Evolutionary conservation across 352 stramenopile species (phyloP), one percentile per base, ranked within the genome.

Genomic region (Thraustotheca clavata): DNA sequence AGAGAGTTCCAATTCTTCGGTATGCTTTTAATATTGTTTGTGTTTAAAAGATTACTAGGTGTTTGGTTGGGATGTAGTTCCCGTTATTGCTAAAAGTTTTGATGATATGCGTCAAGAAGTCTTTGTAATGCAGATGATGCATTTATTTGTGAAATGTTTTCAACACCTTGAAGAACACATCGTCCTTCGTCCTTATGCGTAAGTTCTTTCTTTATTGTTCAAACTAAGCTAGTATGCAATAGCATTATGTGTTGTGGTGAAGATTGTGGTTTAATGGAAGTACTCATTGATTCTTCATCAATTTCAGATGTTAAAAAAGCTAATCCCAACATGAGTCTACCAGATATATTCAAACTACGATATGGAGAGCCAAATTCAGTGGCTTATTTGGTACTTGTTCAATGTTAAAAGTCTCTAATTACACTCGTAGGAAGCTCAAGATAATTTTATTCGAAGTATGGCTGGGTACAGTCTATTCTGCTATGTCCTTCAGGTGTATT

Each of bases 21-120:
- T 87, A 47, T 24, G 4, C 39, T 47, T 20, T 43, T 20, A 20
- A 43, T 20, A 20, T 47, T 47, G 39, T 27, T 47, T n/a, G 39
- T 47, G 39, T 24, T 2, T 4, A 27, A 24, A 24, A 4, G 22
- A 4, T 24, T 18, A 20, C 35, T 72, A 74, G 2, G 79, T 76
- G 39, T 72, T 83, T 9, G 88, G 85, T 18, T 98, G 87, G 86
- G 81, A 95, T 47, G 69, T 98, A 24, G 69, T 86, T 52, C 81
- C 83, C 16, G 86, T 98, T 32, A 98, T 99, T 72, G 91, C 98
- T 3, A 99, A 99, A 73, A 97, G 89, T 22, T 98, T 98, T 62
- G 96, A 99, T 71, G 95, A 98, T 73, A 85, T 98, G 72, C 78
- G 95, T 4, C 95, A 99, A 73, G 95, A 99, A 68, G 90, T 96